phyloP scores from a whole-genome alignment of 1,139 yeast species.

The Debaryomyces subglobosus region DNA sequence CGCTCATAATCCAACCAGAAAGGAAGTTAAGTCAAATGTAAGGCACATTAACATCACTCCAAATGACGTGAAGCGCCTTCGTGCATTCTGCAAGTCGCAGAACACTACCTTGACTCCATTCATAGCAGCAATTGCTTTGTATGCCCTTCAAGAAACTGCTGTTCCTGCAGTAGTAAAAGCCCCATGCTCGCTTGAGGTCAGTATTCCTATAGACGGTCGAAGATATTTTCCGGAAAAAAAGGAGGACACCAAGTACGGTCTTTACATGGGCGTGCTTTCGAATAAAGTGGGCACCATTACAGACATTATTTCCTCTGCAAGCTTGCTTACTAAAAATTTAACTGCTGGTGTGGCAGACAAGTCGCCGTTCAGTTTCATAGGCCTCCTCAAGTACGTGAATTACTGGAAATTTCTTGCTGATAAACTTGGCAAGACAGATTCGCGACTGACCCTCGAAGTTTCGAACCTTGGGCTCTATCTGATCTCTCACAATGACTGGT shows the following conservation, averaged over 20 bases:
- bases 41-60: conserved; percentile 19
- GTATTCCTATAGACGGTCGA: conserved; percentile 30
- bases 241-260: conserved; percentile 21
- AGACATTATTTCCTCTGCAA: conserved; percentile 12
- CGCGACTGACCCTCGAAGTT: conserved; percentile 24
- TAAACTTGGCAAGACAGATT: conserved; percentile 13
- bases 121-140: conserved; percentile 21
- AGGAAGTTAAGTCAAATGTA: conserved; percentile 15
- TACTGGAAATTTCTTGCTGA: conserved; percentile 15
- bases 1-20: conserved; percentile 13
- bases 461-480: conserved; percentile 31
- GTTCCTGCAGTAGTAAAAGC: conserved; percentile 16
- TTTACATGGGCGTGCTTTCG: conserved; percentile 19
- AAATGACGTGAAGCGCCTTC: conserved; percentile 14
- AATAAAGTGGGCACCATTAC: conserved; percentile 16
- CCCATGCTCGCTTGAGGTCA: conserved; percentile 15
- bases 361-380: conserved; percentile 21
- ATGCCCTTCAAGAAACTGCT: conserved; percentile 26
- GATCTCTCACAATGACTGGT: conserved; percentile 17
- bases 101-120: conserved; percentile 31
- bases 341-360: conserved; percentile 15
- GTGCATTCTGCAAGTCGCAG: conserved; percentile 18
- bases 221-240: conserved; percentile 22
- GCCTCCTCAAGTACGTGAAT: conserved; percentile 21
- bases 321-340: conserved; percentile 13